Evolutionary conservation across 192 early-diverging fungal species (phyloP).

Genomic region (Coemansia reversa): DNA sequence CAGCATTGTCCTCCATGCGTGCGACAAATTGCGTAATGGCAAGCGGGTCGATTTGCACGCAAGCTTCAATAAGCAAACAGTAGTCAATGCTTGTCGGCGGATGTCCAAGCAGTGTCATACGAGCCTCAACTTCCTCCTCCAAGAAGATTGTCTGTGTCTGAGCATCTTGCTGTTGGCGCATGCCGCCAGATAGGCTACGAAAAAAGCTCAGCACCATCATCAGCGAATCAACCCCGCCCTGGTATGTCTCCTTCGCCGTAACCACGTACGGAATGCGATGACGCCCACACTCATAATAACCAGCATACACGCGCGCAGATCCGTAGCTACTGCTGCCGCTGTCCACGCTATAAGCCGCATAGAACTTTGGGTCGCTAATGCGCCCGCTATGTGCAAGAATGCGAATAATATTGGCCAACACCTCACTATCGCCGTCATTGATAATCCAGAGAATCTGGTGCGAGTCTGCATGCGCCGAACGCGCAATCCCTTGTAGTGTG

Average conservation of each 20-base stretch:
- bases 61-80: slow-evolving; percentile 38
- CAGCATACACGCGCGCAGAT: slow-evolving; percentile 75
- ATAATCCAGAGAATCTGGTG: slow-evolving; percentile 49
- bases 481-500: slow-evolving; percentile 45
- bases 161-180: slow-evolving; percentile 3
- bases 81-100: slow-evolving; percentile 24
- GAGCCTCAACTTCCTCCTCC: slow-evolving; percentile 50
- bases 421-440: slow-evolving; percentile 38
- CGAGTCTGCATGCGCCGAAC: slow-evolving; percentile 38
- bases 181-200: slow-evolving; percentile 32
- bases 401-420: slow-evolving; percentile 28
- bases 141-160: slow-evolving; percentile 38
- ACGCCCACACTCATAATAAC: slow-evolving; percentile 85
- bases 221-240: slow-evolving; percentile 49
- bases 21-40: slow-evolving; percentile 52
- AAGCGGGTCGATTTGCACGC: slow-evolving; percentile 43
- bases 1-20: slow-evolving; percentile 34
- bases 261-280: slow-evolving; percentile 92
- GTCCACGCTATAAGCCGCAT: slow-evolving; percentile 39
- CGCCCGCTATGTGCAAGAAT: slow-evolving; percentile 39
- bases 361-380: slow-evolving; percentile 48
- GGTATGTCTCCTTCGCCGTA: slow-evolving; percentile 70
- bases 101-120: slow-evolving; percentile 34
- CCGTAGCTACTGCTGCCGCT: slow-evolving; percentile 31
- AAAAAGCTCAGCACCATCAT: slow-evolving; percentile 53